Conservation (phyloP, 2,329 filamentous ascomycete genomes). For the Aspergillus brunneoviolaceus region DNA sequence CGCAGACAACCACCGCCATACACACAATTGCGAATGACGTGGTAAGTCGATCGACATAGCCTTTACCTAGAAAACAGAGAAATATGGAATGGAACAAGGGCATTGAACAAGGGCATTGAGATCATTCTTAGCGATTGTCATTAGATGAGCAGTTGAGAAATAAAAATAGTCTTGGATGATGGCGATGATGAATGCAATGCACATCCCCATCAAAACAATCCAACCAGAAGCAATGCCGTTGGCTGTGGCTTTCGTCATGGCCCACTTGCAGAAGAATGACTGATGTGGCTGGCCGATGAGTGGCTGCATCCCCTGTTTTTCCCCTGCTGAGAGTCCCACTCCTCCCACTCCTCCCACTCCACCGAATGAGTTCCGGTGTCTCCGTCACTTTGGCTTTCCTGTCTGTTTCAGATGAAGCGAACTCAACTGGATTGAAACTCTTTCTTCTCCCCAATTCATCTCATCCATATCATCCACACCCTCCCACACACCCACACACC, state of each 20-base stretch:
- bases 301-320: not conserved
- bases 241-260: constrained; percentile 8
- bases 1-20: too few species aligned
- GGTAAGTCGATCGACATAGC: not conserved
- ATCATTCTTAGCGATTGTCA: too few species aligned
- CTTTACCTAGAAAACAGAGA: not conserved
- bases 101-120: too few species aligned
- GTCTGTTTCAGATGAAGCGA: not conserved
- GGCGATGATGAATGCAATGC: not conserved
- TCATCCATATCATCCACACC: not conserved
- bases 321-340: not conserved
- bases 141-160: not conserved
- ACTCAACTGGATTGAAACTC: not conserved
- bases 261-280: not conserved
- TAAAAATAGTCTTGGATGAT: not conserved
- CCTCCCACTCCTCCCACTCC: not conserved
- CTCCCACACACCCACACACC: not conserved
- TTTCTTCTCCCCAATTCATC: not conserved
- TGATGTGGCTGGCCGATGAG: not conserved
- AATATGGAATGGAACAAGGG: not conserved
- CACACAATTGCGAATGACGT: not conserved
- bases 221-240: constrained; percentile 5
- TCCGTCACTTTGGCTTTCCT: not conserved
- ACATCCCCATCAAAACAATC: not conserved
- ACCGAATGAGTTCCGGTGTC: not conserved